Evolutionary conservation across 169 alveolate species (phyloP), one percentile per base, ranked within the genome.

Genomic region (Theileria parva): DNA sequence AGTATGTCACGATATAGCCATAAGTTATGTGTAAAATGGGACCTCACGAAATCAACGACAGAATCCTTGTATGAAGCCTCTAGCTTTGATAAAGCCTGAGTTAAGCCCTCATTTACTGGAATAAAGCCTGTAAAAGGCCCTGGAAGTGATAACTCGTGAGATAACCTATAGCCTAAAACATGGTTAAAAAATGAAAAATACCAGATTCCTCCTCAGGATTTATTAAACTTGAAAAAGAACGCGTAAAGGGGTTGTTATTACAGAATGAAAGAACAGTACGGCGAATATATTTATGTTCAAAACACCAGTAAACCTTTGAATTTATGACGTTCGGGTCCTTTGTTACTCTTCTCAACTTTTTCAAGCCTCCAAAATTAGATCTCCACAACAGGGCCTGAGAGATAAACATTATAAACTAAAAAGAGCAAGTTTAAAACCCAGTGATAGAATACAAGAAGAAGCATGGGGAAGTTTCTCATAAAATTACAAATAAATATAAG

Each of bases 81-180:
- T 57, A 87, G 69, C 21, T 53, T 65, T 23, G 77, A 37, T 59
- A 89, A 65, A 25, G 83, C 48, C 67, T 80, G 75, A 30, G 63
- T 15, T 76, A 91, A 63, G 57, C 91, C 88, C 25, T 79, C 88
- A 55, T 85, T 59, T 25, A 90, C 75, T 2, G 94, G 94, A 39
- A 91, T 79, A 77, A 91, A 91, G 53, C 93, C 94, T 9, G 94
- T 91, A 61, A 80, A 91, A 4, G 94, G 94, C 15, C 94, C 94
- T 11, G 91, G 92, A 65, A 87, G 71, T 23, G 94, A 91, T 19
- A 91, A 72, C 59, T 91, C 93, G 55, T 91, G 94, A 19, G 88
- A 74, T 19, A 91, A 71, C 19, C 84, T 86, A 63, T 81, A 74
- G 9, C 94, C 93, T 83, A 39, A 44, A 8, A 53, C 57, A 8